phyloP scores from a whole-genome alignment of 2,329 filamentous ascomycete genomes.

The Nigrospora sphaerica region DNA sequence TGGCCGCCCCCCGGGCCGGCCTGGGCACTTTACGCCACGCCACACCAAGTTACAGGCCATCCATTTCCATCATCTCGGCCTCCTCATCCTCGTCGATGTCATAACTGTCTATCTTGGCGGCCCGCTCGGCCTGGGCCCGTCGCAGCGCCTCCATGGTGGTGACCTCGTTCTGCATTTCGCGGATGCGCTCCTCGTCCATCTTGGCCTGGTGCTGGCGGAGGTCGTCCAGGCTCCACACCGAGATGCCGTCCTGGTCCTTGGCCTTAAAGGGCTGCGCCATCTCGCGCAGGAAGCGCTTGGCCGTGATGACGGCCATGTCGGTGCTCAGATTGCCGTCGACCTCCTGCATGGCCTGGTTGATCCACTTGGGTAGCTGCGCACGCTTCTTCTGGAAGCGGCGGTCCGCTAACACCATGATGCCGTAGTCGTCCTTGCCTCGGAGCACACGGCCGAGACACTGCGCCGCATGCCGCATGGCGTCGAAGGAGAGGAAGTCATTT shows the following conservation, averaged over 20 bases:
- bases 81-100: slow-evolving; percentile 45
- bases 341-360: slow-evolving; percentile 78
- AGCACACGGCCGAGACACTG: slow-evolving; percentile 93
- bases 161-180: slow-evolving; percentile 47
- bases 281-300: slow-evolving; percentile 79
- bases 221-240: slow-evolving; percentile 81
- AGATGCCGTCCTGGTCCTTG: slow-evolving; percentile 84
- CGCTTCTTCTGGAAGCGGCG: slow-evolving; percentile 90
- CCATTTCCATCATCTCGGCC: slow-evolving; percentile 48
- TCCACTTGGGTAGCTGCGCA: slow-evolving; percentile 91
- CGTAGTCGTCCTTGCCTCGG: slow-evolving; percentile 95
- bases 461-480: slow-evolving; percentile 97
- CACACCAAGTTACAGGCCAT: not conserved
- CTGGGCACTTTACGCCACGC: too few species aligned
- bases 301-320: slow-evolving; percentile 86
- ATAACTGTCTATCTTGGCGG: slow-evolving; percentile 31
- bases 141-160: slow-evolving; percentile 20
- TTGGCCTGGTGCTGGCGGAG: slow-evolving; percentile 72
- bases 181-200: slow-evolving; percentile 60
- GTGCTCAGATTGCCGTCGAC: slow-evolving; percentile 86
- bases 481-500: slow-evolving; percentile 96
- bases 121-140: slow-evolving; percentile 16
- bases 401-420: slow-evolving; percentile 98
- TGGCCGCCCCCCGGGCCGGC: too few species aligned
- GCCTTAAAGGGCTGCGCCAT: slow-evolving; percentile 89